Conservation (phyloP, 176 grass and related monocot genomes). For the Themeda triandra region DNA sequence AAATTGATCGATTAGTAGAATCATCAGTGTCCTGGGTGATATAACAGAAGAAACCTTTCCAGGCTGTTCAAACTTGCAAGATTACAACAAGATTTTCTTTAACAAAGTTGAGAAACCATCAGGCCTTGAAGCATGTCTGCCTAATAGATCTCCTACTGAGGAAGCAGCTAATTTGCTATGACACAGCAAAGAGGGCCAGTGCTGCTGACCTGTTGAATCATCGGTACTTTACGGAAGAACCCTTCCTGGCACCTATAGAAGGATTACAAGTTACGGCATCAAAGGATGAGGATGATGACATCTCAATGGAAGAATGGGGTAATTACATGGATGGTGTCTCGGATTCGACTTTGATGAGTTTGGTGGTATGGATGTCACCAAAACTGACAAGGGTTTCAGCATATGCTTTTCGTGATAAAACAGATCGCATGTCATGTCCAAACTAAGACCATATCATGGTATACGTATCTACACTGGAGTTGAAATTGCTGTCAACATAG, state of each 20-base stretch:
- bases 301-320: slow-evolving; percentile 56
- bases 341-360: slow-evolving; percentile 77
- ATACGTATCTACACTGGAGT: background rate
- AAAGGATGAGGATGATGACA: slow-evolving; percentile 45
- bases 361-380: slow-evolving; percentile 54
- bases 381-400: slow-evolving; percentile 62
- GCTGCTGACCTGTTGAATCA: slow-evolving; percentile 50
- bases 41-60: slow-evolving; percentile 72
- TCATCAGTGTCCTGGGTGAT: slow-evolving; percentile 72
- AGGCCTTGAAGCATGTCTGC: slow-evolving; percentile 65
- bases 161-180: slow-evolving; percentile 58
- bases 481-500: background rate
- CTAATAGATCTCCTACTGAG: slow-evolving; percentile 55
- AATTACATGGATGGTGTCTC: slow-evolving; percentile 42
- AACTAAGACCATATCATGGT: background rate
- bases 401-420: slow-evolving; percentile 42
- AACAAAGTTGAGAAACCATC: slow-evolving; percentile 57
- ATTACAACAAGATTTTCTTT: slow-evolving; percentile 90
- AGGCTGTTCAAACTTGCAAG: slow-evolving; percentile 68
- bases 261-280: slow-evolving; percentile 52
- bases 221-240: slow-evolving; percentile 62
- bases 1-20: slow-evolving; percentile 91
- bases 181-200: slow-evolving; percentile 54
- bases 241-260: slow-evolving; percentile 46
- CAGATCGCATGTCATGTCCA: background rate